Conservation (phyloP, 345 rosid species). For the Citrus medica region DNA sequence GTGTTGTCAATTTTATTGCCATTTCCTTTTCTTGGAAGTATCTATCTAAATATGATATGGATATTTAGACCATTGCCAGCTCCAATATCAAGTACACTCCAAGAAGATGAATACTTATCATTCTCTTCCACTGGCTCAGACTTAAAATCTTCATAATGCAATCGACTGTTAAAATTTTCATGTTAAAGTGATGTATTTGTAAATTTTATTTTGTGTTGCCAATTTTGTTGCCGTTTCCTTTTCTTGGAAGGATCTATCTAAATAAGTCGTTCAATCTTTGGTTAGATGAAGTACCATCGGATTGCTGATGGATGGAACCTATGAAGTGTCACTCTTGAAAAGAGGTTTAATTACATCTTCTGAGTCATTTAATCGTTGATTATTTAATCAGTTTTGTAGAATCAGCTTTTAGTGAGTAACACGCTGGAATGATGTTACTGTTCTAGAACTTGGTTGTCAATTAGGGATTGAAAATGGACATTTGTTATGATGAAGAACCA, state of each 20-base stretch:
- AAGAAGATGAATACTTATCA: conserved; percentile 55
- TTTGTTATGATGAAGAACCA: not conserved
- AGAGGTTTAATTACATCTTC: not conserved
- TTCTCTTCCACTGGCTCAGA: conserved; percentile 44
- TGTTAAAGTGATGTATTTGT: not conserved
- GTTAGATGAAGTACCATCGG: not conserved
- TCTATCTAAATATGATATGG: too few relatives aligned
- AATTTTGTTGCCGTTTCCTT: not conserved
- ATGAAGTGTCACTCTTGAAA: not conserved
- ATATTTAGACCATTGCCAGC: conserved; percentile 78
- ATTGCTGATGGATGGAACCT: not conserved
- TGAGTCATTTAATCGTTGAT: not conserved
- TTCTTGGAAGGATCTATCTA: not conserved
- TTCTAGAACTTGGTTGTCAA: not conserved
- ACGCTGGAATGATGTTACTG: not conserved
- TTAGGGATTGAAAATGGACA: not conserved
- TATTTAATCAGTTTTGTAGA: not conserved
- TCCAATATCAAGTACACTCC: conserved; percentile 96
- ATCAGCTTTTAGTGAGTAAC: not conserved
- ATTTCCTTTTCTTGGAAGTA: too few relatives aligned
- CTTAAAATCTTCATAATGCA: conserved; percentile 24
- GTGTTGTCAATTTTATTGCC: too few relatives aligned
- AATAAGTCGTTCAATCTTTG: not conserved
- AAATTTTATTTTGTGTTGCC: not conserved
- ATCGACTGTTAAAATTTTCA: not conserved